Evolutionary conservation across 352 stramenopile genomes (phyloP), one percentile per base, ranked within the genome.

Genomic region (Phytophthora quininea): DNA sequence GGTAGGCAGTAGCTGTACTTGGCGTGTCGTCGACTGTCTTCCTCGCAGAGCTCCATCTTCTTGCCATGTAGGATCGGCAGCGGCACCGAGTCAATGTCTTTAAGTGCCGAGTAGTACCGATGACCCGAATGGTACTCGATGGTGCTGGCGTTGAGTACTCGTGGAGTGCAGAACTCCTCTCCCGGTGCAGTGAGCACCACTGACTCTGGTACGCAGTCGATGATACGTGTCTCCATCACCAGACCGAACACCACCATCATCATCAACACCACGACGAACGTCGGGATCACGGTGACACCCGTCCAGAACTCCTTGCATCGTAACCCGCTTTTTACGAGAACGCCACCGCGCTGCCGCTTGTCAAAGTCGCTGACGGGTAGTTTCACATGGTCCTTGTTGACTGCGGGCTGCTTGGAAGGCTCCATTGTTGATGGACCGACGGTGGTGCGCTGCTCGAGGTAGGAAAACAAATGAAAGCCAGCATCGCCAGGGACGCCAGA

Each of bases 1-100:
- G 80, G 80, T 1, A 88, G 59, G 30, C 80, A 88, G 49, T 79
- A 84, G 31, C 56, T 29, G 27, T 62, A 62, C 32, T 60, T 71
- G 8, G 43, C 45, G 57, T 52, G 8, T 33, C 32, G 31, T 12
- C 49, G 52, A 15, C 14, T n/a, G 27, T 40, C 32, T 49, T 62
- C 64, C 9, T 69, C 48, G 50, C 69, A 76, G 24, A 76, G 63
- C 15, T 38, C 15, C 15, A 40, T 46, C 33, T 69, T 55, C 15
- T 73, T 64, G 42, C 67, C 67, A n/a, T 14, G 19, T 38, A 85
- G 68, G 10, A 58, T 54, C 3, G 67, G 71, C 1, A 32, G n/a
- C 32, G 15, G 19, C 3, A 58, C 29, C n/a, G 55, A 32, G 19
- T 65, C 32, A 46, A 70, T 65, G 32, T 70, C 49, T 24, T 65